These are phyloP conservation scores for Xylaria hypoxylon DNA, from an alignment of 2,329 filamentous ascomycete species.

Conservation along the genomic window DNA sequence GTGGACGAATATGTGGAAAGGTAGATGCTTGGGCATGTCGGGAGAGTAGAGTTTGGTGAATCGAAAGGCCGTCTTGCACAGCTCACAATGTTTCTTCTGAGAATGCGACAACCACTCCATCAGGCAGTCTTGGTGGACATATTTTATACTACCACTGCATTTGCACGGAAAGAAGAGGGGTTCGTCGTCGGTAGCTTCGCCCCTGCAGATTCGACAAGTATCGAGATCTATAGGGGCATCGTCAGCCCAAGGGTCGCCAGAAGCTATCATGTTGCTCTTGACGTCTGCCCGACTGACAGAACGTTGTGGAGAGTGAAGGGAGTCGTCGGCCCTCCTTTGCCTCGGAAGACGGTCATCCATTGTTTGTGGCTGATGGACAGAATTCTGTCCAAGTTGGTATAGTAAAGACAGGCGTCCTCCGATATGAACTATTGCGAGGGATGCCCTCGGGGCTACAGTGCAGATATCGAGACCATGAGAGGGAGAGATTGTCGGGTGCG, in stretches of 20 bases:
- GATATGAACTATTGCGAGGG: constrained; percentile 22
- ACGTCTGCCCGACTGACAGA: constrained; percentile 22
- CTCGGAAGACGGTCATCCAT: constrained; percentile 21
- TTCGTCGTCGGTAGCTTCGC: constrained; percentile 83
- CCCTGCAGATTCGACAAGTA: constrained; percentile 97
- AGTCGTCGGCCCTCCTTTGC: constrained; percentile 7
- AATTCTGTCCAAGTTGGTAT: background rate
- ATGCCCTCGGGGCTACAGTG: constrained; percentile 36
- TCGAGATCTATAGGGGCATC: constrained; percentile 58
- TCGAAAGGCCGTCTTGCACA: constrained; percentile 97
- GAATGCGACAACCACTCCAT: constrained; percentile 99
- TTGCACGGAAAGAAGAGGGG: constrained; percentile 98
- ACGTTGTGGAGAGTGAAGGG: constrained; percentile 11
- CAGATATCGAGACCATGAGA: constrained; percentile 37
- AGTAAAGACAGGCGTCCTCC: background rate
- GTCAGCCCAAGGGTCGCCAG: constrained; percentile 32
- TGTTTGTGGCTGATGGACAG: background rate
- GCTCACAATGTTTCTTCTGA: constrained; percentile 99
- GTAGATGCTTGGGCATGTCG: constrained; percentile 88
- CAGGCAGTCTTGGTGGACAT: constrained; percentile 95
- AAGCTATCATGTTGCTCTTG: constrained; percentile 23
- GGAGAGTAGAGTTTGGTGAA: constrained; percentile 98
- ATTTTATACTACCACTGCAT: constrained; percentile 98
- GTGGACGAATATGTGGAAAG: constrained; percentile 81
- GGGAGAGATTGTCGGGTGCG: constrained; percentile 9